Evolutionary conservation across 495 filamentous ascomycete species (phyloP), one percentile per base, ranked within the genome.

Genomic region (Xylaria scruposa): DNA sequence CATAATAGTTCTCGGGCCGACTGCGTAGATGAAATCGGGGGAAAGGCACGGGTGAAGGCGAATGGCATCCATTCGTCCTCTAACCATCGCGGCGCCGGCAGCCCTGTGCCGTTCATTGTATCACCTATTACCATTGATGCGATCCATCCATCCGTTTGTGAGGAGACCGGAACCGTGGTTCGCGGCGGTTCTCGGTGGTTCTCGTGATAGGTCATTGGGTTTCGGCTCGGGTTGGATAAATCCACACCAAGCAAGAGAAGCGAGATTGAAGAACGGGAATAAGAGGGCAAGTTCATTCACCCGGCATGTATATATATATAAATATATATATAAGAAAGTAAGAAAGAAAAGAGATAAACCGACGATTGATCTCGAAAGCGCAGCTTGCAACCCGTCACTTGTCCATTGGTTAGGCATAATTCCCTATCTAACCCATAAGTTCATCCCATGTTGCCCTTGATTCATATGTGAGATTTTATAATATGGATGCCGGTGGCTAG

Each of bases 151-250:
- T 60, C 17, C 3, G 58, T 8, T 15, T 33, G 4, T 58, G 29
- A 26, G 7, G 3, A 58, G 4, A 7, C 12, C 4, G 54, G 10
- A 58, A 58, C 12, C 15, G 31, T 19, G 26, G 53, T 36, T n/a
- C 17, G 15, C 31, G 6, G 13, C 3, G 15, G 31, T n/a, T 36
- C 15, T 26, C 17, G 3, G 19, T 59, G 54, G 19, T 59, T 1
- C 53, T 8, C 1, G 17, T 59, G 54, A 36, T 9, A 12, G 24
- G 21, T 54, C 3, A 10, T 54, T 54, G 8, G 9, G 21, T 53
- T 53, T 29, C 12, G 9, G 60, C n/a, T 44, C 38, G 60, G 60
- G 21, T 4, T 42, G 60, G 60, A 29, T 62, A 62, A 62, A 62
- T 62, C 60, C 36, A 26, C 60, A n/a, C n/a, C 21, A 26, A 44